Percentiles rank a stretch among this genome's conserved stretches.
Evolutionary conservation across 371 early-diverging fungal species (phyloP).

Genomic region (Saksenaea oblongispora): DNA sequence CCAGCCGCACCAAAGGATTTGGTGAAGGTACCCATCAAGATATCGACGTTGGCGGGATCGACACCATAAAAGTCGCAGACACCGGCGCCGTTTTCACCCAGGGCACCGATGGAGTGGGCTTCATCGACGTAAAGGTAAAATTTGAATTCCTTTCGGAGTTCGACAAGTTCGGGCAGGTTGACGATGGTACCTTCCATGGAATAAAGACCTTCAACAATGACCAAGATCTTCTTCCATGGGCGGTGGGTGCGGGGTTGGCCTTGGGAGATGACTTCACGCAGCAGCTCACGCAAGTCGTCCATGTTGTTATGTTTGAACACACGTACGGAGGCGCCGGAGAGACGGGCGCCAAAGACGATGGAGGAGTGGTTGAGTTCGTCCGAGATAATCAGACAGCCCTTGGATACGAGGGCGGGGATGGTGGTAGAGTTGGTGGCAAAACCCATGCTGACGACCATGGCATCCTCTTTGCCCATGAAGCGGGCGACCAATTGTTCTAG

Average conservation of each 20-base stretch:
- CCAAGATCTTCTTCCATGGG: conserved; percentile 99
- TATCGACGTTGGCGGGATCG: conserved; percentile 91
- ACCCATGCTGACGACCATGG: conserved; percentile 45
- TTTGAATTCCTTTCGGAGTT: conserved; percentile 95
- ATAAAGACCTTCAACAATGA: conserved; percentile 99
- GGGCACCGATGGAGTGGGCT: conserved; percentile 99
- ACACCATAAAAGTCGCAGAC: conserved; percentile 96
- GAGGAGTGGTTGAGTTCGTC: conserved; percentile 99
- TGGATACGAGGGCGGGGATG: conserved; percentile 92
- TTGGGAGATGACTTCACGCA: conserved; percentile 94
- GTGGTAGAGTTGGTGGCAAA: conserved; percentile 99
- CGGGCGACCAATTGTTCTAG: conserved; percentile 92
- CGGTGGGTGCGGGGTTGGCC: conserved; percentile 99
- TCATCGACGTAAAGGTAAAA: conserved; percentile 99
- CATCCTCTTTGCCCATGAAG: conserved; percentile 66
- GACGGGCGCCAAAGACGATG: conserved; percentile 94
- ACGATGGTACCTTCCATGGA: conserved; percentile 99
- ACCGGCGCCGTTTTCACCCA: conserved; percentile 95
- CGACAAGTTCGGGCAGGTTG: conserved; percentile 89
- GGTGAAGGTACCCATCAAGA: conserved; percentile 99
- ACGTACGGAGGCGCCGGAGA: conserved; percentile 93
- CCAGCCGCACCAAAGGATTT: conserved; percentile 99
- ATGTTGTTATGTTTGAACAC: conserved; percentile 97
- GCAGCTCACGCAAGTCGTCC: conserved; percentile 81
- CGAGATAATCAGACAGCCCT: conserved; percentile 92